Evolutionary conservation across 164 flowering plant species (phyloP).

Genomic region (Vitis amurensis): DNA sequence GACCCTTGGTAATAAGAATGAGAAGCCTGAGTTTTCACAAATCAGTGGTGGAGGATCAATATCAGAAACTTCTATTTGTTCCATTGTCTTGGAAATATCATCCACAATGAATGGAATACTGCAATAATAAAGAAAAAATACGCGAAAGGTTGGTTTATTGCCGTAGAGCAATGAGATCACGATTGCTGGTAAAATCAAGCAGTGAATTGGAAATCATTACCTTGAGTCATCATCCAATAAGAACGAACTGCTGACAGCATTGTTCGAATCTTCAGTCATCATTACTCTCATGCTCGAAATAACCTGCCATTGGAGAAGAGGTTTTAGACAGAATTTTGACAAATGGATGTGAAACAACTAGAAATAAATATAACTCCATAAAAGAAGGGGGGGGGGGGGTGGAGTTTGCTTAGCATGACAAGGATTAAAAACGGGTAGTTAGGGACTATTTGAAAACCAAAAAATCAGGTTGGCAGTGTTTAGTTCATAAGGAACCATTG

Average conservation of each 20-base stretch:
- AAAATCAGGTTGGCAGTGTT: background rate
- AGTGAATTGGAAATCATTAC: slow-evolving; percentile 21
- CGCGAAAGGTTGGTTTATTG: too few relatives aligned
- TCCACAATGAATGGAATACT: slow-evolving; percentile 83
- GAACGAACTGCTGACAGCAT: slow-evolving; percentile 72
- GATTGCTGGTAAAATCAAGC: background rate
- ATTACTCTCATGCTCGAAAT: slow-evolving; percentile 70
- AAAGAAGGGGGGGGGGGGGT: too few relatives aligned
- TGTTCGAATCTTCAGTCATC: slow-evolving; percentile 80
- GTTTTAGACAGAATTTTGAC: background rate
- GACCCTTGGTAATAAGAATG: slow-evolving; percentile 57
- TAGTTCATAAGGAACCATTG: background rate
- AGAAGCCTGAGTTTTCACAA: slow-evolving; percentile 74
- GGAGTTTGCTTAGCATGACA: background rate
- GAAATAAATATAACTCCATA: background rate
- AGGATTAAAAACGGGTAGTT: background rate
- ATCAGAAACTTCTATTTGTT: slow-evolving; percentile 56
- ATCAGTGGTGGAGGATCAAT: slow-evolving; percentile 74
- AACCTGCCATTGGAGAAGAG: slow-evolving; percentile 38
- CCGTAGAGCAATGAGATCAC: background rate
- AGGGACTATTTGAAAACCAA: background rate
- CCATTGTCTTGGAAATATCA: slow-evolving; percentile 70
- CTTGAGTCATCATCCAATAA: slow-evolving; percentile 78
- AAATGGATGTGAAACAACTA: background rate
- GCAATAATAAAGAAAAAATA: slow-evolving; percentile 11